A percentile compares a stretch with the other conserved stretches of the same genome.
phyloP scores from a whole-genome alignment of 2,329 filamentous ascomycete genomes.

The Colletotrichum sojae region DNA sequence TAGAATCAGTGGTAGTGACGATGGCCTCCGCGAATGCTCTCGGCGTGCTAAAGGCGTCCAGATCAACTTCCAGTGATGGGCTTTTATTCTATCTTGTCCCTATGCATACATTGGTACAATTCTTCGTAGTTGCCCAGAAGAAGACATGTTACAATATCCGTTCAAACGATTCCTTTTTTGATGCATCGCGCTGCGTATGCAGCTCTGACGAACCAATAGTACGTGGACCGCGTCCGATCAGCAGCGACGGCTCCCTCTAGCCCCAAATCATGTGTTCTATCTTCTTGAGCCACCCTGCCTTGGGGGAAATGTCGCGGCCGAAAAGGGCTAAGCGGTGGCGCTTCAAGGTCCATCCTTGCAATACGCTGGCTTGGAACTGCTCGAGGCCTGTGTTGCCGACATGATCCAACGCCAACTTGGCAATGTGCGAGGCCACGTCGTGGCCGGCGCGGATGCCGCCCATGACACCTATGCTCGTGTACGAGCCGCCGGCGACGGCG shows the following conservation, averaged over 20 bases:
- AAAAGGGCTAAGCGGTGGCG: not conserved
- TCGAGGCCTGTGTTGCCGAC: conserved; percentile 53
- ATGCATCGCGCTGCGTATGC: too few relatives aligned
- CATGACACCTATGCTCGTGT: conserved; percentile 66
- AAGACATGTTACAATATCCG: too few relatives aligned
- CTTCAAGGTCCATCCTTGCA: not conserved
- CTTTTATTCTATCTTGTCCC: too few relatives aligned
- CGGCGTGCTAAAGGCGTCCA: too few relatives aligned
- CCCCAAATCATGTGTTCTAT: not conserved
- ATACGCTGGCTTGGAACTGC: conserved; percentile 42
- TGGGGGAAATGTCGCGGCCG: conserved; percentile 29
- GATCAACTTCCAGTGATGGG: too few relatives aligned
- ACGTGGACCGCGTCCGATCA: too few relatives aligned
- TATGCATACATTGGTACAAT: too few relatives aligned
- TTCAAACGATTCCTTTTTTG: too few relatives aligned
- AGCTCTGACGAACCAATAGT: too few relatives aligned
- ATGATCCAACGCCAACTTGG: conserved; percentile 42
- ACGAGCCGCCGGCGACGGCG: conserved; percentile 73
- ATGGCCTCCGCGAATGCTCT: too few relatives aligned
- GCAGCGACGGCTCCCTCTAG: too few relatives aligned
- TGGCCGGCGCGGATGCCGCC: conserved; percentile 65
- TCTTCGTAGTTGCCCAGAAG: too few relatives aligned
- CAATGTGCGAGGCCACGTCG: conserved; percentile 58
- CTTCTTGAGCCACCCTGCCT: conserved; percentile 9
- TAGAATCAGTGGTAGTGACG: not conserved